These are phyloP conservation scores for Malus sieversii DNA, from an alignment of 306 rosid genomes.

Conservation along the genomic window DNA sequence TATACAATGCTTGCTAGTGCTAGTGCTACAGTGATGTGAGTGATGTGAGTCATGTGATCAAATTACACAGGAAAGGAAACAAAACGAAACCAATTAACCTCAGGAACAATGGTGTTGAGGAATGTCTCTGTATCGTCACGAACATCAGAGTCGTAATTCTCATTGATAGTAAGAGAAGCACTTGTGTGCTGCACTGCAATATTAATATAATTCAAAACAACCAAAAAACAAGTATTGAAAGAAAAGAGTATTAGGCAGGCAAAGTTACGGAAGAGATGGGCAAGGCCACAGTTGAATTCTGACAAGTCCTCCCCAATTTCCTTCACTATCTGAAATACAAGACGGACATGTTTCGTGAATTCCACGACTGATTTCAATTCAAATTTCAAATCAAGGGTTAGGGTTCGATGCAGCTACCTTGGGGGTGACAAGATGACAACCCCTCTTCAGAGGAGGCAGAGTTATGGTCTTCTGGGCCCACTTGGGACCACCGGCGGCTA, in stretches of 20 bases:
- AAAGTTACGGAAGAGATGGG: constrained; percentile 78
- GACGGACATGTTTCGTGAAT: not conserved
- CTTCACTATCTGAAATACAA: constrained; percentile 17
- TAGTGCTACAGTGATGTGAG: too few relatives aligned
- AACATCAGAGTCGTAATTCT: constrained; percentile 89
- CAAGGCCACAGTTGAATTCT: constrained; percentile 82
- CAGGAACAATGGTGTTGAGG: constrained; percentile 68
- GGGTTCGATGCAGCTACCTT: constrained; percentile 27
- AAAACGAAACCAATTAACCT: constrained; percentile 35
- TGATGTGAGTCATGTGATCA: too few relatives aligned
- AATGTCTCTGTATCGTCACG: constrained; percentile 80
- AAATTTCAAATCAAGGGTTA: not conserved
- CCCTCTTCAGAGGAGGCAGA: constrained; percentile 64
- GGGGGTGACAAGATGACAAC: constrained; percentile 88
- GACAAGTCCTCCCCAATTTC: constrained; percentile 81
- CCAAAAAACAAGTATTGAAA: not conserved
- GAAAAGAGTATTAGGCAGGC: not conserved
- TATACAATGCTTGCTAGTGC: not conserved
- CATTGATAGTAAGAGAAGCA: constrained; percentile 94
- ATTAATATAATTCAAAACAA: not conserved
- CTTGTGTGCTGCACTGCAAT: constrained; percentile 88
- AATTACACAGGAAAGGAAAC: too few relatives aligned
- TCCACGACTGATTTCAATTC: not conserved
- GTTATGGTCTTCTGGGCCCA: constrained; percentile 90
- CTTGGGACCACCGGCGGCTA: constrained; percentile 47